Conservation (phyloP, 305 asterid genomes). For the Solanum chacoense region DNA sequence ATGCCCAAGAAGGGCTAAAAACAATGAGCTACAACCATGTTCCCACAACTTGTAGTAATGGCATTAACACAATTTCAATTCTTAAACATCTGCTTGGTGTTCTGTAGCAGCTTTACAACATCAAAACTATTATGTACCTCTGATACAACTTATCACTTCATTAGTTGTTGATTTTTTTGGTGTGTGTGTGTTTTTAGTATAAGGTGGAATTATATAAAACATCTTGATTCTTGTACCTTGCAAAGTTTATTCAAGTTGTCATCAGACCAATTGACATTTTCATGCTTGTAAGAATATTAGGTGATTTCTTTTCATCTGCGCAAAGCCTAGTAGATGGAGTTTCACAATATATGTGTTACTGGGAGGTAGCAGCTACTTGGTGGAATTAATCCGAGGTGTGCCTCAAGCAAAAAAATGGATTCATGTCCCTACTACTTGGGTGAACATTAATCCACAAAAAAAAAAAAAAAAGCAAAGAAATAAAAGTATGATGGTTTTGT, state of each 20-base stretch:
- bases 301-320: background rate
- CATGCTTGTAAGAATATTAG: background rate
- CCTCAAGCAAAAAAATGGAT: background rate
- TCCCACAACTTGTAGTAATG: background rate
- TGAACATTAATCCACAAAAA: background rate
- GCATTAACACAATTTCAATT: background rate
- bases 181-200: background rate
- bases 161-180: too few species aligned
- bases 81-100: background rate
- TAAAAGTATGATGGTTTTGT: background rate
- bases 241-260: background rate
- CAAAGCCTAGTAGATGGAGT: background rate
- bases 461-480: background rate
- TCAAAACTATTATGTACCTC: background rate
- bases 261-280: background rate
- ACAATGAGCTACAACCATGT: background rate
- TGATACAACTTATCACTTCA: background rate
- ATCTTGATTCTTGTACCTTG: background rate
- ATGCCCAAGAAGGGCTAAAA: constrained; percentile 80
- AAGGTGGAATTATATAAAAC: background rate
- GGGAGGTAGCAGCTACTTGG: background rate
- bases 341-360: background rate
- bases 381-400: background rate
- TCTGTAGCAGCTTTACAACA: background rate
- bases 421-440: background rate